Evolutionary conservation across 495 filamentous ascomycete genomes (phyloP).

Genomic region (Neurospora sp.): DNA sequence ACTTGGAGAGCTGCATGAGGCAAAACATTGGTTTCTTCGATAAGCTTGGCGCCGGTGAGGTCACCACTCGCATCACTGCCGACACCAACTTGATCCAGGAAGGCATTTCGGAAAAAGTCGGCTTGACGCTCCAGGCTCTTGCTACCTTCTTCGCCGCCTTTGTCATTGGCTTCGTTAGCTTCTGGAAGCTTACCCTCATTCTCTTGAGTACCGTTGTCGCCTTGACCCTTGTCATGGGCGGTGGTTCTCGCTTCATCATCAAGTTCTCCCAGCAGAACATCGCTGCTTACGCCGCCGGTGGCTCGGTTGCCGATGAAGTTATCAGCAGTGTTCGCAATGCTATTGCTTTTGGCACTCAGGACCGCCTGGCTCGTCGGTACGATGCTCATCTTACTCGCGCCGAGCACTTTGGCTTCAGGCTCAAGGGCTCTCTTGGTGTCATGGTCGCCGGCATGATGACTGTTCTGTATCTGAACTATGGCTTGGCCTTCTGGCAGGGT

Average conservation of each 20-base stretch:
- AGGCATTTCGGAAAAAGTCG: slow-evolving; percentile 79
- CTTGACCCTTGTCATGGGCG: slow-evolving; percentile 64
- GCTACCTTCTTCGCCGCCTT: slow-evolving; percentile 84
- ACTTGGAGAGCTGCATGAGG: slow-evolving; percentile 70
- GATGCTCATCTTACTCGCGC: slow-evolving; percentile 62
- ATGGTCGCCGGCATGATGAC: slow-evolving; percentile 80
- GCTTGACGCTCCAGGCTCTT: slow-evolving; percentile 60
- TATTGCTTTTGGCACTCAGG: slow-evolving; percentile 87
- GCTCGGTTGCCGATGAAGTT: slow-evolving; percentile 88
- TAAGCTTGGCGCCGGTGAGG: slow-evolving; percentile 81
- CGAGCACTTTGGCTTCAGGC: slow-evolving; percentile 66
- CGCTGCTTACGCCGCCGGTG: slow-evolving; percentile 69
- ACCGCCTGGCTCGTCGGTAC: slow-evolving; percentile 77
- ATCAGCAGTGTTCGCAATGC: slow-evolving; percentile 89
- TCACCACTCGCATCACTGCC: slow-evolving; percentile 84
- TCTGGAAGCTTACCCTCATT: slow-evolving; percentile 77
- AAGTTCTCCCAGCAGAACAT: slow-evolving; percentile 71
- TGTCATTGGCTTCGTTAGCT: slow-evolving; percentile 76
- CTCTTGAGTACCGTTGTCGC: slow-evolving; percentile 67
- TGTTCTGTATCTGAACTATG: slow-evolving; percentile 80
- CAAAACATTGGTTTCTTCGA: slow-evolving; percentile 94
- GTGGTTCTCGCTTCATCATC: slow-evolving; percentile 60
- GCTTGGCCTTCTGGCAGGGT: slow-evolving; percentile 92
- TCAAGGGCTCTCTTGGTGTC: slow-evolving; percentile 55
- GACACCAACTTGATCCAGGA: slow-evolving; percentile 86